A percentile compares a stretch with the other conserved stretches of the same genome.
Conservation (phyloP, 208 protist species). For the Crithidia bombi region DNA sequence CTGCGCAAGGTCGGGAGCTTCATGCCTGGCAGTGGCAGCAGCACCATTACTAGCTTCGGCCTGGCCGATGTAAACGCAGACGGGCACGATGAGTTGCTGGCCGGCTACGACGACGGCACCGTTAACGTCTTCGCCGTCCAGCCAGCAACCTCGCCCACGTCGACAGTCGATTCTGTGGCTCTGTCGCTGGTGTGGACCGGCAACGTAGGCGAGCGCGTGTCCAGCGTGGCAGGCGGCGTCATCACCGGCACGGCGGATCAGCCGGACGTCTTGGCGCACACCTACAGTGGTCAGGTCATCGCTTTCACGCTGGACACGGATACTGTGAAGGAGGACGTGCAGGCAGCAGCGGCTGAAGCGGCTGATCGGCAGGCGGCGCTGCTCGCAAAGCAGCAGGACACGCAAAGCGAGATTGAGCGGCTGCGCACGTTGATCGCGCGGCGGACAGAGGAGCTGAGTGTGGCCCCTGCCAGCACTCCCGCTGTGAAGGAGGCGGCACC, state of each 20-base stretch:
- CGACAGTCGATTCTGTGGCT: slow-evolving; percentile 17
- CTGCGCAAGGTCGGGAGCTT: slow-evolving; percentile 39
- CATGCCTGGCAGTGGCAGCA: slow-evolving; percentile 29
- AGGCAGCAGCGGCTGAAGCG: slow-evolving; percentile 26
- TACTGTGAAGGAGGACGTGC: slow-evolving; percentile 15
- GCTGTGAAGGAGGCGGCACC: slow-evolving; percentile 23
- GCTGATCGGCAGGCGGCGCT: slow-evolving; percentile 30
- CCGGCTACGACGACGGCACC: slow-evolving; percentile 79
- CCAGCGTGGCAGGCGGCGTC: slow-evolving; percentile 65
- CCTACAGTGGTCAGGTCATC: slow-evolving; percentile 75
- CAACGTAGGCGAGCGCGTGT: slow-evolving; percentile 60
- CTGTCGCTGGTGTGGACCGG: slow-evolving; percentile 53
- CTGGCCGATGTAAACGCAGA: slow-evolving; percentile 72
- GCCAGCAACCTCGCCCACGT: not conserved
- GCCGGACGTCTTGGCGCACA: slow-evolving; percentile 75
- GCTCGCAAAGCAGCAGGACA: slow-evolving; percentile 39
- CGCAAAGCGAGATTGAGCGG: slow-evolving; percentile 45
- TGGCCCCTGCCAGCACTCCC: slow-evolving; percentile 32
- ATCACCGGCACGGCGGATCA: slow-evolving; percentile 46
- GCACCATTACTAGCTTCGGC: slow-evolving; percentile 55
- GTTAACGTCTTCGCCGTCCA: slow-evolving; percentile 65
- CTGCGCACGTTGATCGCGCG: slow-evolving; percentile 46
- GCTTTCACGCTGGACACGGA: slow-evolving; percentile 65
- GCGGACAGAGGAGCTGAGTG: slow-evolving; percentile 47
- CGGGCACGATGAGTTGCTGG: slow-evolving; percentile 66